Evolutionary conservation across 1,284 basidiomycete genomes (phyloP).

Genomic region (Gymnopus androsaceus): DNA sequence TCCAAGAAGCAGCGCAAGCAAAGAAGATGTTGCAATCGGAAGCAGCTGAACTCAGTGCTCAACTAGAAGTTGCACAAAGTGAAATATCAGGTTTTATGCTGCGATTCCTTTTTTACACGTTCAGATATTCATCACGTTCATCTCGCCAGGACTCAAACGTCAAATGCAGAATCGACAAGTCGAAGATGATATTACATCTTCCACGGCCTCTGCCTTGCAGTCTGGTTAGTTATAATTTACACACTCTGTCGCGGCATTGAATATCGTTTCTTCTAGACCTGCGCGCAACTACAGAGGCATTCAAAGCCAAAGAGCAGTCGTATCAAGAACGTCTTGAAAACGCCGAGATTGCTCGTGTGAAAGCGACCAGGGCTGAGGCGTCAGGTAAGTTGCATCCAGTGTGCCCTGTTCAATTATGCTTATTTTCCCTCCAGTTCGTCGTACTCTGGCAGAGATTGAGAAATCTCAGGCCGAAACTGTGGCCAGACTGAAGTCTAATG

Average conservation of each 20-base stretch:
- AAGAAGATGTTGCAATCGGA: slow-evolving; percentile 66
- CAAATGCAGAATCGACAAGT: slow-evolving; percentile 64
- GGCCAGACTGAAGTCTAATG: slow-evolving; percentile 54
- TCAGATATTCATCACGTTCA: slow-evolving; percentile 1
- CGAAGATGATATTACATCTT: slow-evolving; percentile 65
- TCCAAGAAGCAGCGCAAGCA: slow-evolving; percentile 55
- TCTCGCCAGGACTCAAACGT: slow-evolving; percentile 51
- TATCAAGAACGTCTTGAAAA: slow-evolving; percentile 68
- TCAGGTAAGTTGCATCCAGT: slow-evolving; percentile 45
- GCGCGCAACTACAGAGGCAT: slow-evolving; percentile 62
- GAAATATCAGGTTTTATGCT: slow-evolving; percentile 61
- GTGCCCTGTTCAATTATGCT: slow-evolving; percentile 12
- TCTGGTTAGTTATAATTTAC: slow-evolving; percentile 44
- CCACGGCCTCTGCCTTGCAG: slow-evolving; percentile 60
- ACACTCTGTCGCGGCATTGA: neutral
- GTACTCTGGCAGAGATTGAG: slow-evolving; percentile 64
- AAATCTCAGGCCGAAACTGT: slow-evolving; percentile 54
- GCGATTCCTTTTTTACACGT: neutral
- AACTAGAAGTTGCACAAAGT: slow-evolving; percentile 59
- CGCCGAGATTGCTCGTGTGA: slow-evolving; percentile 68
- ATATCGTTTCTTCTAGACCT: slow-evolving; percentile 45
- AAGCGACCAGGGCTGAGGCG: slow-evolving; percentile 64
- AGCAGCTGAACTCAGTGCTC: slow-evolving; percentile 54
- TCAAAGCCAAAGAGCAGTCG: slow-evolving; percentile 63
- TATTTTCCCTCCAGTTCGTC: slow-evolving; percentile 46